phyloP scores from a whole-genome alignment of 2,329 filamentous ascomycete species.

The Whalleya microplaca region DNA sequence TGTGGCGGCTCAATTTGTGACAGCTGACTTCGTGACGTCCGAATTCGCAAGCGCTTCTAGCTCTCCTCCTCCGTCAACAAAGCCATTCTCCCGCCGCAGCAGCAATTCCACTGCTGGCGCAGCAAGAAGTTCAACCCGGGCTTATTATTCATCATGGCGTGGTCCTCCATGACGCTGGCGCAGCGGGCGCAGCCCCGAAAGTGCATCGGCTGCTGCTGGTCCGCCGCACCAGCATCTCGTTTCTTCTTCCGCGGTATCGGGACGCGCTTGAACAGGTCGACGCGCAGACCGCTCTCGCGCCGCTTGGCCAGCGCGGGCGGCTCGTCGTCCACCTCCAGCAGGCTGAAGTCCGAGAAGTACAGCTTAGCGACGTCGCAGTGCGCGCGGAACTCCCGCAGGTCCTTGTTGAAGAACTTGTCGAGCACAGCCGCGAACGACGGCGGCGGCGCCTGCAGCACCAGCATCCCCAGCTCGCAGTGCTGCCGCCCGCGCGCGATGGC shows the following conservation, averaged over 20 bases:
- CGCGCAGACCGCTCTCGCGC: conserved; percentile 43
- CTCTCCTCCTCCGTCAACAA: conserved; percentile 38
- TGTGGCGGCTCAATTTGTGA: too few species aligned
- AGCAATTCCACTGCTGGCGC: conserved; percentile 58
- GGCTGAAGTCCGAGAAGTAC: conserved; percentile 72
- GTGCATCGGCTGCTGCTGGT: conserved; percentile 15
- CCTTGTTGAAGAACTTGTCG: conserved; percentile 65
- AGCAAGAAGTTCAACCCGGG: conserved; percentile 59
- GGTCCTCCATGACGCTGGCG: conserved; percentile 67
- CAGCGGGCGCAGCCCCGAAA: conserved; percentile 63
- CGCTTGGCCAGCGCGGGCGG: conserved; percentile 48
- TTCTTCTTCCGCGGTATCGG: conserved; percentile 53
- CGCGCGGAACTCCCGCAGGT: conserved; percentile 60
- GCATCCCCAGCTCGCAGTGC: conserved; percentile 55
- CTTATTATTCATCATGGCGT: conserved; percentile 42
- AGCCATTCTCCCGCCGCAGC: conserved; percentile 58
- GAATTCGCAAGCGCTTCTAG: too few species aligned
- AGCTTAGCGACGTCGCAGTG: conserved; percentile 68
- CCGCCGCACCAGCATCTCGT: neutral
- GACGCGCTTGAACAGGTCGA: conserved; percentile 63
- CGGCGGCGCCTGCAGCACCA: conserved; percentile 53
- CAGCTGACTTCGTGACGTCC: too few species aligned
- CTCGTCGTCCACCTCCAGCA: conserved; percentile 69
- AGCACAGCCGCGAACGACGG: conserved; percentile 58
- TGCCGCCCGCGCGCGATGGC: conserved; percentile 50